phyloP scores from a whole-genome alignment of 2,329 filamentous ascomycete species.

The Sclerotinia sclerotiorum region DNA sequence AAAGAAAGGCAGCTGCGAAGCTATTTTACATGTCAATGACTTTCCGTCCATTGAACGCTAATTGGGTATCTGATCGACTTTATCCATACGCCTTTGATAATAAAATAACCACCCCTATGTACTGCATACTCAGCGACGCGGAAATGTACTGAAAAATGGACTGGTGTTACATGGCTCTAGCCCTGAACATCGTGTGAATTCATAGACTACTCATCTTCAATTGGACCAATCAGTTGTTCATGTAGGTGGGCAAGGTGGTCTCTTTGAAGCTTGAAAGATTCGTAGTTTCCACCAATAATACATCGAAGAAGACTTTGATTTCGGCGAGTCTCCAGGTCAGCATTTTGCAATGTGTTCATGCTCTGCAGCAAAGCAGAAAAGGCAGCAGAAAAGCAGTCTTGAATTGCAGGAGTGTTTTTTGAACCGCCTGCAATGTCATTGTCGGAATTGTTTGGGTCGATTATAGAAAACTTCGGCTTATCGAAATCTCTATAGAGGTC shows the following conservation, averaged over 20 bases:
- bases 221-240: constrained; percentile 34
- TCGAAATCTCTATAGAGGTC: constrained; percentile 53
- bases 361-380: constrained; percentile 56
- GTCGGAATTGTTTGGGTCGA: constrained; percentile 80
- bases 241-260: constrained; percentile 45
- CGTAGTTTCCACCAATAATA: constrained; percentile 77
- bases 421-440: constrained; percentile 94
- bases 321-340: constrained; percentile 34
- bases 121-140: constrained; percentile 10
- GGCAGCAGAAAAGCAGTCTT: constrained; percentile 68
- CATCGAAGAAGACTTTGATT: constrained; percentile 59
- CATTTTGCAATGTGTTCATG: constrained; percentile 52
- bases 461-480: constrained; percentile 72
- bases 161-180: background rate
- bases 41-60: constrained; percentile 15
- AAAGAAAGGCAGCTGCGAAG: background rate
- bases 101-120: constrained; percentile 6
- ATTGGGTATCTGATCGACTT: constrained; percentile 19
- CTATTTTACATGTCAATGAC: constrained; percentile 22
- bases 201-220: constrained; percentile 23
- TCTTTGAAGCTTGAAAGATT: constrained; percentile 68
- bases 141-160: constrained; percentile 2
- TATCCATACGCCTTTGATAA: constrained; percentile 19
- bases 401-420: constrained; percentile 64
- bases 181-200: background rate